Evolutionary conservation across 768 basidiomycete genomes (phyloP), one percentile per base, ranked within the genome.

Genomic region (Lepiota subincarnata): DNA sequence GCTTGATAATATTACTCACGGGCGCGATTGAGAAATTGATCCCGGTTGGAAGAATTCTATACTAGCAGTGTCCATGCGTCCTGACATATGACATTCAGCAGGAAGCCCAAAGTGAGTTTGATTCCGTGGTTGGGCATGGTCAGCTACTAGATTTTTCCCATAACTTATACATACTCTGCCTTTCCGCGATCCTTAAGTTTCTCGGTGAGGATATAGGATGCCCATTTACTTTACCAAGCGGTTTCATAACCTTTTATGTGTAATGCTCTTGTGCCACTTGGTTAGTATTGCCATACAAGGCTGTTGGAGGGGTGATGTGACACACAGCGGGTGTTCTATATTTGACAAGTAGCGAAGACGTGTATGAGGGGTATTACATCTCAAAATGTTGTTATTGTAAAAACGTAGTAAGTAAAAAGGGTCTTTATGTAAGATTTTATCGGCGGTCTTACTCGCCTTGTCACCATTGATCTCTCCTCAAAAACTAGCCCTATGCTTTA

Each of bases 101-200:
- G 20, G 56, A 54, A 26, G 61, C 61, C 8, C 62, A 56, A 57
- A 36, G 48, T 24, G 60, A 72, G 45, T 45, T 73, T 2, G 68
- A 68, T 45, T 26, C 48, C 1, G 50, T 64, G 0, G 28, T 66
- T 14, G 57, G 50, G 0, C 14, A 46, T 34, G 58, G 59, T 4
- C 55, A 59, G 3, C 55, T 67, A 4, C 67, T 65, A 5, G 41
- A 50, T 6, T 60, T 65, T n/a, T 54, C 50, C 6, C 62, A 68
- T 18, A 31, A 36, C 28, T 48, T 47, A 11, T 52, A 58, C 0
- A 31, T 64, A 3, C 65, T 61, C 0, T 67, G 66, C 35, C 52
- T 62, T 24, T 43, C 55, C 4, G 66, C 67, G 2, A 46, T 66
- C 19, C 26, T 64, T 2, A 65, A 40, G 34, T 48, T 7, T 20